These are phyloP conservation scores for Pythium brassicae DNA, from an alignment of 352 stramenopile genomes.

Conservation along the genomic window DNA sequence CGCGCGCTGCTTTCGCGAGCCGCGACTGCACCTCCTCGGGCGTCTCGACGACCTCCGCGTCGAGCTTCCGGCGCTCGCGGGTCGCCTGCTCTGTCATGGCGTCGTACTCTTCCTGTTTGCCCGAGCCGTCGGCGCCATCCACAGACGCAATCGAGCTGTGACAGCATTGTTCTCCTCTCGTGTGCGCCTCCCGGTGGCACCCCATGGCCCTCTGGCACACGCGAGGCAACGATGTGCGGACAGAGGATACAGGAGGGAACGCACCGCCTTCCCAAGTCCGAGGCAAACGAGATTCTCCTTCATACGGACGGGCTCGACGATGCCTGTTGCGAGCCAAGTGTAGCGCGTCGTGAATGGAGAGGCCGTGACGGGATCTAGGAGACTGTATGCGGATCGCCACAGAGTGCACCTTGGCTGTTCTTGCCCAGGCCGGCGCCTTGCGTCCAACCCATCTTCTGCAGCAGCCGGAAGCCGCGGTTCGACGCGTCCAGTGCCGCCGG, in stretches of 20 bases:
- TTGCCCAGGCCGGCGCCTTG: slow-evolving; percentile 45
- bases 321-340: slow-evolving; percentile 23
- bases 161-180: slow-evolving; percentile 5
- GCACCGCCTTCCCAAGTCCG: slow-evolving; percentile 54
- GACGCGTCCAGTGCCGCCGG: slow-evolving; percentile 25
- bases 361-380: background rate
- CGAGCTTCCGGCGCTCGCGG: slow-evolving; percentile 42
- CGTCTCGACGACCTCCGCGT: slow-evolving; percentile 45
- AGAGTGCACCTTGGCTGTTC: slow-evolving; percentile 29
- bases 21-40: slow-evolving; percentile 22
- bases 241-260: background rate
- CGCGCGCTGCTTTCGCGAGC: slow-evolving; percentile 20
- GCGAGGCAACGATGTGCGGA: background rate
- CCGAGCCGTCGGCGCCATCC: background rate
- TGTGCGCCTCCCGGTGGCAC: background rate
- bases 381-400: background rate
- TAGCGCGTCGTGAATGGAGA: too few species aligned
- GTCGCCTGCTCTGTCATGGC: slow-evolving; percentile 45
- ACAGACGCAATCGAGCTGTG: slow-evolving; percentile 6
- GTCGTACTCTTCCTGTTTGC: slow-evolving; percentile 48
- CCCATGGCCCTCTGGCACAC: background rate
- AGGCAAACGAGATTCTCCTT: slow-evolving; percentile 54
- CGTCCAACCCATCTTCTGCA: slow-evolving; percentile 64
- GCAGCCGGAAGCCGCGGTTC: slow-evolving; percentile 56
- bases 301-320: slow-evolving; percentile 56